Conservation (phyloP, 257 asterid species). For the Eucommia ulmoides region DNA sequence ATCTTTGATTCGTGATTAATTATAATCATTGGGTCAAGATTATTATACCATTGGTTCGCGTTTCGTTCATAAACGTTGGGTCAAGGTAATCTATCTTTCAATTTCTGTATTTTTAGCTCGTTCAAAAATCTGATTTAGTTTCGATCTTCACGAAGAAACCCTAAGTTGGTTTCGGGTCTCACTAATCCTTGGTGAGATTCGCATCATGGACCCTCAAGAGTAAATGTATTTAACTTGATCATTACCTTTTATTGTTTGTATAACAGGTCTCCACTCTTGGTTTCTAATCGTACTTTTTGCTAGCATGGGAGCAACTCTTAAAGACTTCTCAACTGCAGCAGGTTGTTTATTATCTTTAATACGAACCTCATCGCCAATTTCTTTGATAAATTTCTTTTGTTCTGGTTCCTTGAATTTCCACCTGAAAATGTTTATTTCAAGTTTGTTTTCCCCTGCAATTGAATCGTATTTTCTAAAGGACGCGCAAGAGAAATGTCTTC, state of each 20-base stretch:
- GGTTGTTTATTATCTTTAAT: slow-evolving; percentile 13
- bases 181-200: no score
- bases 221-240: slow-evolving; percentile 16
- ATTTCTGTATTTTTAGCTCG: no score
- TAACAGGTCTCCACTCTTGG: neutral
- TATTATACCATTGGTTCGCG: no score
- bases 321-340: no score
- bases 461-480: slow-evolving; percentile 23
- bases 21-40: no score
- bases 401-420: slow-evolving; percentile 17
- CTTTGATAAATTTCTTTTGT: slow-evolving; percentile 14
- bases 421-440: slow-evolving; percentile 10
- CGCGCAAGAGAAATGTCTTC: slow-evolving; percentile 19
- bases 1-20: no score
- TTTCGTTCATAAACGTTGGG: no score
- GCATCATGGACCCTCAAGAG: slow-evolving; percentile 10
- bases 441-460: slow-evolving; percentile 16
- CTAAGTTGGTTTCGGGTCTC: no score
- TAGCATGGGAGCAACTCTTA: neutral
- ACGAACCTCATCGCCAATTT: slow-evolving; percentile 16
- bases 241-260: slow-evolving; percentile 19
- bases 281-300: neutral
- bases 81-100: no score
- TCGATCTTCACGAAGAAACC: no score
- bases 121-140: no score